A percentile compares a stretch with the other conserved stretches of the same genome.
phyloP scores from a whole-genome alignment of 192 early-diverging fungal species.

The Umbelopsis isabellina region DNA sequence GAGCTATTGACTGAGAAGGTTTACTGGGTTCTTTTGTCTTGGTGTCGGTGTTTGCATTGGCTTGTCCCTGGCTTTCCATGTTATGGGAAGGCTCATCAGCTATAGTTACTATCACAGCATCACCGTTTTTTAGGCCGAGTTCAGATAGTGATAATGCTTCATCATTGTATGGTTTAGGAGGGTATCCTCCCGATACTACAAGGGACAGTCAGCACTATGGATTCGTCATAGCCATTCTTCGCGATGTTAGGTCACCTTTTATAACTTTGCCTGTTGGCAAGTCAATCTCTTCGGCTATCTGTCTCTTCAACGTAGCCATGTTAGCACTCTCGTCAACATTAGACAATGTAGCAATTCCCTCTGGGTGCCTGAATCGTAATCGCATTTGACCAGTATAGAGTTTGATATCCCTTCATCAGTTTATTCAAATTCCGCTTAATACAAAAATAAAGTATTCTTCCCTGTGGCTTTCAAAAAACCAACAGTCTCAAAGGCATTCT shows the following conservation, averaged over 20 bases:
- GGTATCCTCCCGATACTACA: constrained; percentile 47
- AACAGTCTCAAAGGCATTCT: background rate
- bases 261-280: constrained; percentile 3
- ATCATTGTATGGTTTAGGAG: constrained; percentile 41
- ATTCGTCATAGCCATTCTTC: background rate
- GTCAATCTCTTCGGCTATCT: constrained; percentile 13
- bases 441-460: background rate
- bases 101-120: constrained; percentile 36
- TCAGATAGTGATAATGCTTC: constrained; percentile 22
- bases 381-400: constrained; percentile 32
- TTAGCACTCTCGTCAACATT: constrained; percentile 28
- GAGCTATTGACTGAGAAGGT: background rate
- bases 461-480: constrained; percentile 12
- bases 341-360: constrained; percentile 41
- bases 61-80: background rate
- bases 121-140: constrained; percentile 47
- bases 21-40: background rate
- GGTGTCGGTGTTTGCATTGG: background rate
- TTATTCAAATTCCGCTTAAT: too few species aligned
- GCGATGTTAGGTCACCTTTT: background rate
- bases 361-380: constrained; percentile 48
- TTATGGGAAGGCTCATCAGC: background rate
- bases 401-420: too few species aligned
- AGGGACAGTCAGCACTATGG: background rate
- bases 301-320: constrained; percentile 29